Base-by-base conservation (phyloP, 2,329 filamentous ascomycete species). In the Botrytis galanthina region DNA sequence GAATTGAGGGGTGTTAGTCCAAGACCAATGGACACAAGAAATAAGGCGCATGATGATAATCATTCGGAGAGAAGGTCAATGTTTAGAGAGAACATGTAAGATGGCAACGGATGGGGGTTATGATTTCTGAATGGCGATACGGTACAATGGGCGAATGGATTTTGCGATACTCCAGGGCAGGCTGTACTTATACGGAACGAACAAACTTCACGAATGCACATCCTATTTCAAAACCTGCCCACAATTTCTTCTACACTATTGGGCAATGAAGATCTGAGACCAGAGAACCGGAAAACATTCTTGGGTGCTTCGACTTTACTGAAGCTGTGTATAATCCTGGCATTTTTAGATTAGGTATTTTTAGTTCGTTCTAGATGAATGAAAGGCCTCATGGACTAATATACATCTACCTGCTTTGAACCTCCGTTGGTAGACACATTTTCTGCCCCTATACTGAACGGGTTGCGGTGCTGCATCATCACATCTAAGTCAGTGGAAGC, bases 1-100 rank as follows among this genome's bases (percentile, higher is more conserved):
- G 90, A 89, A 80, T 78, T 93, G 82, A 84, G 92, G 72, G 92
- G 92, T 39, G 90, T 95, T 44, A 95, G 92, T 81, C 93, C 93
- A 4, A 83, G 93, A 77, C 93, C 93, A n/a, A 88, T 92, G 77
- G 85, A 89, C 68, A 22, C 75, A 60, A 78, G 81, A 70, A 83
- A 80, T 37, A 75, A 71, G 37, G 46, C 68, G 51, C 82, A 83
- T 73, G 73, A 77, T 37, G 86, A 87, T 73, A 91, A 89, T 80
- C 89, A 89, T n/a, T 88, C 87, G 14, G 91, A 92, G 84, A 85
- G 91, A 82, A 87, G 88, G 80, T 93, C 90, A 75, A 86, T 92
- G 76, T 94, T 93, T 79, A 85, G 86, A 74, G 92, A 94, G 83
- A 87, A 92, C 75, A 87, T 93, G 80, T 92, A 81, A 82, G 60